Evolutionary conservation across 2,329 filamentous ascomycete genomes (phyloP), one percentile per base, ranked within the genome.

Genomic region (Aureobasidium sp.): DNA sequence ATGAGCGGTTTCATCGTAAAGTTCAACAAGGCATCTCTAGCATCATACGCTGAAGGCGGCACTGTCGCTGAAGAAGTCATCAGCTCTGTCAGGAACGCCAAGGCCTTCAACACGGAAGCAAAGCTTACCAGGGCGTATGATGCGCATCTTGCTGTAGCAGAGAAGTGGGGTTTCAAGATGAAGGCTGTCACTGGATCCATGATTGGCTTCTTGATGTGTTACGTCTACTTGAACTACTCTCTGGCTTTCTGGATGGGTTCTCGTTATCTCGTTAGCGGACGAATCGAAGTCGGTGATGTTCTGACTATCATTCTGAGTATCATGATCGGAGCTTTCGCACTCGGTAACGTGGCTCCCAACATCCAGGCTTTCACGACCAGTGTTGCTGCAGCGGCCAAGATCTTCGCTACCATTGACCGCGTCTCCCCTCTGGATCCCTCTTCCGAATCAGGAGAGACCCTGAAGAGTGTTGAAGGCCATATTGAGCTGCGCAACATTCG

Each of bases 1-100:
- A 86, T 88, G 15, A 90, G 88, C 5, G 78, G 76, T 2, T 89
- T 91, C 69, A 88, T 96, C 68, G 80, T 96, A 71, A 90, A 87
- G 72, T 93, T 84, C 74, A 92, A 87, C 75, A 93, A 91, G 75
- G 78, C 84, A 62, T 88, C 89, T 1, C 80, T 97, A 53, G 80
- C 87, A 58, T 85, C 90, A 0, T 96, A 96, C 70, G 92, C 90
- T 29, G 80, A 86, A 53, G 93, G 92, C 66, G 93, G 92, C 62
- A 92, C 88, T 1, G 83, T 97, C 13, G 93, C 91, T 4, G 94
- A 97, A 71, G 94, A 99, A 76, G 93, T 97, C 60, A 84, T 99
- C 69, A 92, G 90, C 73, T 97, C 92, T 1, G 88, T 97, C 67
- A 87, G 94, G 66, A 97, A 96, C 70, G 89, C 93, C 7, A 86